Conservation (phyloP, 495 filamentous ascomycete species). For the Chaetomium fimeti region DNA sequence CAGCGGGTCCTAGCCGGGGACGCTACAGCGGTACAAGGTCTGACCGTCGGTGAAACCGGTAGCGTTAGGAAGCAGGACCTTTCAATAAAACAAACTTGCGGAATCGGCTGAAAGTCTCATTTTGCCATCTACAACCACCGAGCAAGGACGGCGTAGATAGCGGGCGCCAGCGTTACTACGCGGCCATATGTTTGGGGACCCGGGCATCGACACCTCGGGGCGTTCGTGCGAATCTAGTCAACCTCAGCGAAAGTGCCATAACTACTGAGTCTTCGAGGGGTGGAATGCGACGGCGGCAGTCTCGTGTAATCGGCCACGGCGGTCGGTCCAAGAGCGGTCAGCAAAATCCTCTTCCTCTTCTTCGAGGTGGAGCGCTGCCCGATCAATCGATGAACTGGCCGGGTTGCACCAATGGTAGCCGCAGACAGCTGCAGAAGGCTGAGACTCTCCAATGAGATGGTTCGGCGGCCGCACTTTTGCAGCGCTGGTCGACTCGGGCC, state of each 20-base stretch:
- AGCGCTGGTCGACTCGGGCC: constrained; percentile 29
- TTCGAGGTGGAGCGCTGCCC: constrained; percentile 1
- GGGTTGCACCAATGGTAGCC: constrained; percentile 31
- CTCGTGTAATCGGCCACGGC: not conserved
- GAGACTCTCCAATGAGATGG: constrained; percentile 30
- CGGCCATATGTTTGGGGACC: not conserved
- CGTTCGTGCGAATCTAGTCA: not conserved
- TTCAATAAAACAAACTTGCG: not conserved
- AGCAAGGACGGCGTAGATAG: too few relatives aligned
- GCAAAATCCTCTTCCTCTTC: not conserved
- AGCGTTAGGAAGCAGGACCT: not conserved
- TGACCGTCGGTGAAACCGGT: not conserved
- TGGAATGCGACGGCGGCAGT: not conserved
- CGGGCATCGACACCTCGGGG: not conserved
- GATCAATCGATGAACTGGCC: constrained; percentile 15
- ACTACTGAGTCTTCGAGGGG: not conserved
- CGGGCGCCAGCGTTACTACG: too few relatives aligned
- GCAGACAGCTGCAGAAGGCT: constrained; percentile 37
- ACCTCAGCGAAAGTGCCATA: not conserved
- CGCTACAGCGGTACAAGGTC: not conserved
- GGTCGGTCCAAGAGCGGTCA: not conserved
- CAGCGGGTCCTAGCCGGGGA: not conserved
- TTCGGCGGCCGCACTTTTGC: constrained; percentile 9
- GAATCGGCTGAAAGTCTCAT: not conserved
- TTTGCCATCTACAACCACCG: too few relatives aligned